phyloP scores from a whole-genome alignment of 169 alveolate species.

The Fabrea salina region DNA sequence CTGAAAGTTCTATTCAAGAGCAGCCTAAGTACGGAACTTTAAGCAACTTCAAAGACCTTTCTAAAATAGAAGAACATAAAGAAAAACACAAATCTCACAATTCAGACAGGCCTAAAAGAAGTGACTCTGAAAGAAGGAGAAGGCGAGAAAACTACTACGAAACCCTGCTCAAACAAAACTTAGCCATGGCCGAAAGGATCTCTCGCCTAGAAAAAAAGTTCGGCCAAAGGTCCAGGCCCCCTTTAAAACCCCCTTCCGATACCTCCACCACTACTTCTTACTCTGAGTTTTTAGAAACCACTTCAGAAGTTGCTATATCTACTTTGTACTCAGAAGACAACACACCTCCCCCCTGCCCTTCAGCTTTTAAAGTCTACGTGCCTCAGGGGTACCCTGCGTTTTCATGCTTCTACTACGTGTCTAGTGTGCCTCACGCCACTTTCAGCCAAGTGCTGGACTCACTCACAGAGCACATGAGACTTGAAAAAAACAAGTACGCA shows the following conservation, averaged over 20 bases:
- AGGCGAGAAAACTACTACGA: background rate
- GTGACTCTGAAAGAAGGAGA: no score
- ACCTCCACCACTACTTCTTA: background rate
- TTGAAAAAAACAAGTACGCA: background rate
- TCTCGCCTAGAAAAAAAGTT: background rate
- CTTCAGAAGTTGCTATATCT: conserved; percentile 6
- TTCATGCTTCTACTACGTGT: background rate
- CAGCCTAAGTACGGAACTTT: no score
- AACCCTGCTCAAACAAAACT: background rate
- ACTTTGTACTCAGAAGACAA: background rate
- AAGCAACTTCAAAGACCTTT: no score
- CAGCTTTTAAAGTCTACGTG: background rate
- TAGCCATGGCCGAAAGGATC: background rate
- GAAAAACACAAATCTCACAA: no score
- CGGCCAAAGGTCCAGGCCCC: background rate
- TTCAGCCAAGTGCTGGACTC: background rate
- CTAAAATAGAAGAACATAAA: no score
- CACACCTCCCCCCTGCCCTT: background rate
- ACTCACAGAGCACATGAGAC: background rate
- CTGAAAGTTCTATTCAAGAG: no score
- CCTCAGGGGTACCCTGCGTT: conserved; percentile 25
- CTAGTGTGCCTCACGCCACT: background rate
- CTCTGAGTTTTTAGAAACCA: background rate
- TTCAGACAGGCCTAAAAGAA: no score
- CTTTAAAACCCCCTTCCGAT: background rate